Conservation (phyloP, 2,329 filamentous ascomycete genomes). For the Sporothrix globosa region DNA sequence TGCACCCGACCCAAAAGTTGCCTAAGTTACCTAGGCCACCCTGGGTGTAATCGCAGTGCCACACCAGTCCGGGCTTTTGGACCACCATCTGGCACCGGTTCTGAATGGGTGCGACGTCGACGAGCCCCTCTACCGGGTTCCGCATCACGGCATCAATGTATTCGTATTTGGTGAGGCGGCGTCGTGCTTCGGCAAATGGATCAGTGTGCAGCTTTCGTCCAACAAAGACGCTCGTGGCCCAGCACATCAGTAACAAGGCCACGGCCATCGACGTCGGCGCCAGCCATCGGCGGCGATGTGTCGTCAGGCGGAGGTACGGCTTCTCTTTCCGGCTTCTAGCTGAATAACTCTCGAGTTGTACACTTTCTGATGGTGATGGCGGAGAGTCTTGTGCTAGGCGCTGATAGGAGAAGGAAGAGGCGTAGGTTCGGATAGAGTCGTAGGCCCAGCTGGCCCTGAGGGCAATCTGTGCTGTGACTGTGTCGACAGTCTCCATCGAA, state of each 20-base stretch:
- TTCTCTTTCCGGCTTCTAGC: not conserved
- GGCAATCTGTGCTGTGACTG: not conserved
- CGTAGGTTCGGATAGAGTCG: not conserved
- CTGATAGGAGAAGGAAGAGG: not conserved
- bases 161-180: constrained; percentile 27
- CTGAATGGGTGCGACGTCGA: constrained; percentile 35
- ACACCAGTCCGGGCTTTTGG: constrained; percentile 45
- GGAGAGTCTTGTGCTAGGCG: not conserved
- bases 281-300: not conserved
- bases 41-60: constrained; percentile 44
- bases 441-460: not conserved
- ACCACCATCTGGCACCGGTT: constrained; percentile 39
- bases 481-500: not conserved
- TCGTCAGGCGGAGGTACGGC: not conserved
- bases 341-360: not conserved
- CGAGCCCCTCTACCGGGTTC: constrained; percentile 35
- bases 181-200: constrained; percentile 1
- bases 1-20: constrained; percentile 45
- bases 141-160: constrained; percentile 35
- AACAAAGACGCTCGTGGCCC: not conserved
- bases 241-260: not conserved
- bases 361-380: not conserved
- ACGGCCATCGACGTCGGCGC: not conserved
- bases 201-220: not conserved
- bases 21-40: constrained; percentile 47